Conservation (phyloP, 768 basidiomycete genomes). For the Dioszegia aurantiaca region DNA sequence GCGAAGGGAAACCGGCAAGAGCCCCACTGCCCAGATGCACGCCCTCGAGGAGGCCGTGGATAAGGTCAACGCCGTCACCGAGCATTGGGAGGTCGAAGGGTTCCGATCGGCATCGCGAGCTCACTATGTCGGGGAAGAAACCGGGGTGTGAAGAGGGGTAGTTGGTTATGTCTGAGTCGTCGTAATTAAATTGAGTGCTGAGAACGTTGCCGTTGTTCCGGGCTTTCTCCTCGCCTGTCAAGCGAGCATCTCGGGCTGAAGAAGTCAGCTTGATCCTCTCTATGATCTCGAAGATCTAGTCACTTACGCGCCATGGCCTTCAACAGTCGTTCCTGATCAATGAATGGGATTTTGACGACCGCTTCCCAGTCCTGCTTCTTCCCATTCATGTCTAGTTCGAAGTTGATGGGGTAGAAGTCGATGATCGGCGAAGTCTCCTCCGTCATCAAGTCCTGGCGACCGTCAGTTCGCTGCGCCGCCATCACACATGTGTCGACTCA, state of each 20-base stretch:
- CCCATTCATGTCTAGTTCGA: conserved; percentile 91
- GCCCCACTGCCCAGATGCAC: conserved; percentile 80
- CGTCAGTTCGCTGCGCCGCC: not conserved
- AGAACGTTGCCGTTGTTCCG: conserved; percentile 72
- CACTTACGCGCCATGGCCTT: conserved; percentile 74
- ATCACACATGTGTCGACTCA: conserved; percentile 49
- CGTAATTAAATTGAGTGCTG: conserved; percentile 74
- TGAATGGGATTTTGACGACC: conserved; percentile 97
- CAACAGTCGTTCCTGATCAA: conserved; percentile 73
- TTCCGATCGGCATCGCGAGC: conserved; percentile 75
- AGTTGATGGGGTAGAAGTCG: conserved; percentile 90
- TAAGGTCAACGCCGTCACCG: conserved; percentile 69
- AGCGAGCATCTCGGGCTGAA: conserved; percentile 70
- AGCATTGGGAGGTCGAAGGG: conserved; percentile 85
- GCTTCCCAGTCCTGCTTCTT: conserved; percentile 99
- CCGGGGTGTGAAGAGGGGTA: conserved; percentile 92
- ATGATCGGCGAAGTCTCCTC: conserved; percentile 78
- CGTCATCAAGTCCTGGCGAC: conserved; percentile 77
- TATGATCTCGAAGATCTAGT: not conserved
- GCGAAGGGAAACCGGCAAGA: conserved; percentile 92
- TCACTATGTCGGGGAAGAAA: conserved; percentile 84
- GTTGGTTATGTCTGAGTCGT: conserved; percentile 60
- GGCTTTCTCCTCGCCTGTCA: conserved; percentile 69
- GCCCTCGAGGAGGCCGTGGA: conserved; percentile 82
- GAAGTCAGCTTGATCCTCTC: not conserved